phyloP scores from a whole-genome alignment of 306 rosid species.

The Fragaria vesca region DNA sequence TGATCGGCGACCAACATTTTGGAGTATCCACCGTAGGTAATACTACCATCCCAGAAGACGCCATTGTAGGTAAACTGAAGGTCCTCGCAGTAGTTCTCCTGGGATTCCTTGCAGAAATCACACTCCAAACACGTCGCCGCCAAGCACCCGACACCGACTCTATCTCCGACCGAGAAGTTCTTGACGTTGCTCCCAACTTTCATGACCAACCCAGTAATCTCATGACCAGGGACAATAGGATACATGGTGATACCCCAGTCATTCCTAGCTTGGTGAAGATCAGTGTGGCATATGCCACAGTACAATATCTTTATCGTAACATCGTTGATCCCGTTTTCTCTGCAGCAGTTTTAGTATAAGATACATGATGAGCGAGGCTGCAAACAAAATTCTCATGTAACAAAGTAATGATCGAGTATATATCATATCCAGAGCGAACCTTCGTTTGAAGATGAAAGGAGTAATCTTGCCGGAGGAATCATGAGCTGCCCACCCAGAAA shows the following conservation, averaged over 20 bases:
- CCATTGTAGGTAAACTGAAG: constrained; percentile 54
- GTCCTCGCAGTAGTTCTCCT: constrained; percentile 62
- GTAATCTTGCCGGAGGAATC: constrained; percentile 68
- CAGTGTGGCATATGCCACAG: constrained; percentile 84
- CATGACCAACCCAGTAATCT: constrained; percentile 57
- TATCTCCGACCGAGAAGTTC: constrained; percentile 59
- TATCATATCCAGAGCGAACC: background rate
- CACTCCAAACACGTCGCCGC: constrained; percentile 68
- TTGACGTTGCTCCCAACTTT: constrained; percentile 63
- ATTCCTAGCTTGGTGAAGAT: constrained; percentile 52
- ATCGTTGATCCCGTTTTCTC: constrained; percentile 63
- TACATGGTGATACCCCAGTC: constrained; percentile 81
- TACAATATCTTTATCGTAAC: constrained; percentile 56
- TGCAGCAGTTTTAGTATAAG: constrained; percentile 14
- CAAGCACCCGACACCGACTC: constrained; percentile 73
- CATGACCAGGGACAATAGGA: constrained; percentile 84
- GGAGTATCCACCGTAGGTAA: constrained; percentile 81
- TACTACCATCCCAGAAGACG: constrained; percentile 80
- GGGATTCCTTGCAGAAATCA: constrained; percentile 43
- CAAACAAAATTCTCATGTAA: background rate
- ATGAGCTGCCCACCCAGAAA: constrained; percentile 84
- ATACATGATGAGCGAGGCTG: background rate
- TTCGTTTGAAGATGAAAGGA: constrained; percentile 51
- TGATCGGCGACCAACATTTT: constrained; percentile 55
- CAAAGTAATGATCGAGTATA: background rate